These are phyloP conservation scores for Leucocoprinus sp. DNA, from an alignment of 768 basidiomycete species.

Conservation along the genomic window DNA sequence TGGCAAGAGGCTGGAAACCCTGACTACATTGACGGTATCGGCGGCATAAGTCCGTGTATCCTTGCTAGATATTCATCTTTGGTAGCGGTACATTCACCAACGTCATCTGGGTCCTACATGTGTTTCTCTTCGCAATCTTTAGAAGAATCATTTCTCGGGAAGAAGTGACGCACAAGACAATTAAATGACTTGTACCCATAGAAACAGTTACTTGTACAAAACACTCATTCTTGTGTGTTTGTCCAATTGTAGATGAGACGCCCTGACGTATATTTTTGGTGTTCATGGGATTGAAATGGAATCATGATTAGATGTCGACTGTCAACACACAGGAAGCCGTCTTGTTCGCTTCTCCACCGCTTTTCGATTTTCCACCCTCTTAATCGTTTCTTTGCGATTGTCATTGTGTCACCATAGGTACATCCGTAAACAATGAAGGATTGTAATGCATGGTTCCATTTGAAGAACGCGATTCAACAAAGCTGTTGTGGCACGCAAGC, in stretches of 20 bases:
- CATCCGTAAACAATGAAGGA: background rate
- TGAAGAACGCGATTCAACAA: too few species aligned
- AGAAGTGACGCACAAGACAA: background rate
- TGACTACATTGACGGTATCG: conserved; percentile 17
- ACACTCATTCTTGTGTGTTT: background rate
- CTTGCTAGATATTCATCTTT: background rate
- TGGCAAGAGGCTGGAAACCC: conserved; percentile 36
- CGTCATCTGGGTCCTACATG: background rate
- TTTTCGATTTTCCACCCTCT: too few species aligned
- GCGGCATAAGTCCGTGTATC: conserved; percentile 7
- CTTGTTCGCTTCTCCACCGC: background rate
- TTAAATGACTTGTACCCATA: conserved; percentile 3
- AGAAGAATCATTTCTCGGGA: conserved; percentile 1
- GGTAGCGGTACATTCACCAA: too few species aligned
- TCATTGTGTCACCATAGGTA: too few species aligned
- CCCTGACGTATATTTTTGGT: background rate
- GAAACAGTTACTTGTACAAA: background rate
- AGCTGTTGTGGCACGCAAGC: conserved; percentile 24
- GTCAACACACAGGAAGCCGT: background rate
- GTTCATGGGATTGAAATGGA: background rate
- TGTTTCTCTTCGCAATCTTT: background rate
- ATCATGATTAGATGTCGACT: background rate
- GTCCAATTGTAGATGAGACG: background rate
- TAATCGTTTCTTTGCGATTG: too few species aligned
- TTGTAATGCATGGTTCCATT: background rate